phyloP scores from a whole-genome alignment of 2,329 filamentous ascomycete species.

The Aureobasidium pullulans region DNA sequence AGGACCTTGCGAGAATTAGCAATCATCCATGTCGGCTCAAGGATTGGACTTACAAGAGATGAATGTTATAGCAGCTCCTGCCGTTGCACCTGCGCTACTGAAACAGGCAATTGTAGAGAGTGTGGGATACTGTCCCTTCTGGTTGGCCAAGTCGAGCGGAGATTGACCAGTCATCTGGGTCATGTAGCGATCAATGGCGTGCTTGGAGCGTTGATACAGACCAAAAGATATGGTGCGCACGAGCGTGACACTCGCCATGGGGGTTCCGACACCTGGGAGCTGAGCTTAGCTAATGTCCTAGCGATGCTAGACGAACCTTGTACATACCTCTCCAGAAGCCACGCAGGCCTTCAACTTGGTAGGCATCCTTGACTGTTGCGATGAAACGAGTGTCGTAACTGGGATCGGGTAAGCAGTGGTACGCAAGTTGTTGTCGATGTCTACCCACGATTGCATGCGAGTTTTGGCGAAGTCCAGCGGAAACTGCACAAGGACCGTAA shows the following conservation, averaged over 20 bases:
- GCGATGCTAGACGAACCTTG: not conserved
- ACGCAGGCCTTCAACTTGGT: slow-evolving; percentile 47
- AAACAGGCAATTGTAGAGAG: slow-evolving; percentile 69
- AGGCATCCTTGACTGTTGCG: slow-evolving; percentile 67
- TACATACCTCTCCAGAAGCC: slow-evolving; percentile 48
- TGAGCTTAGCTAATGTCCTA: slow-evolving; percentile 15
- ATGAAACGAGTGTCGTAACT: slow-evolving; percentile 52
- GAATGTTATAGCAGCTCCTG: slow-evolving; percentile 70
- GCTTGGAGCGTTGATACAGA: slow-evolving; percentile 71
- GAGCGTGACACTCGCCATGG: slow-evolving; percentile 70
- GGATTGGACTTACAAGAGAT: slow-evolving; percentile 54
- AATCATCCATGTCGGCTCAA: not conserved
- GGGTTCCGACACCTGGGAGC: slow-evolving; percentile 61
- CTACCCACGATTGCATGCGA: slow-evolving; percentile 64
- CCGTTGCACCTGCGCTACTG: slow-evolving; percentile 68
- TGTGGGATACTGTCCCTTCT: slow-evolving; percentile 62
- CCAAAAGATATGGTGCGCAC: slow-evolving; percentile 73
- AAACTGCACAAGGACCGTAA: slow-evolving; percentile 43
- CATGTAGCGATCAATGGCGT: slow-evolving; percentile 64
- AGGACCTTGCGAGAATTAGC: slow-evolving; percentile 46
- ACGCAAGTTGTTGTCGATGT: not conserved
- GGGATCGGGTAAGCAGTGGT: not conserved
- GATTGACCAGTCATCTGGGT: slow-evolving; percentile 58
- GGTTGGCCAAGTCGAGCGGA: slow-evolving; percentile 66
- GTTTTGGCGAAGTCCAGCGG: slow-evolving; percentile 86